Evolutionary conservation across 139 green algal species (phyloP).

Genomic region (Trebouxia sp.): DNA sequence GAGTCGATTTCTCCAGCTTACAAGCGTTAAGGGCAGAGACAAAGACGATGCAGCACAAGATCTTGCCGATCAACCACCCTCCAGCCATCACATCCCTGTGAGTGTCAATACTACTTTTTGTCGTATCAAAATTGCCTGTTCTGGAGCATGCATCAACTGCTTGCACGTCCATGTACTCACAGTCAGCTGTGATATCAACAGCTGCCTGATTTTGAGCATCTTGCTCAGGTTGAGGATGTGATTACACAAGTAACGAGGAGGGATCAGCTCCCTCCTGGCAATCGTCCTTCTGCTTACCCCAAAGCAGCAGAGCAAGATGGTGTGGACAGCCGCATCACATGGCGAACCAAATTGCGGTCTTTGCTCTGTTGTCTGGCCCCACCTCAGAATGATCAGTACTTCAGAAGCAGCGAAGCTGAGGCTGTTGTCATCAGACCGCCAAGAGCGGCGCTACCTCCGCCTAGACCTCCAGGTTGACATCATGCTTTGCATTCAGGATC

Average conservation of each 20-base stretch:
- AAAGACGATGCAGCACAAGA: slow-evolving; percentile 11
- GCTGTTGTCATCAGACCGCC: slow-evolving; percentile 50
- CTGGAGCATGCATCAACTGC: neutral
- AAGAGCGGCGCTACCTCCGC: neutral
- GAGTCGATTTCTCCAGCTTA: slow-evolving; percentile 22
- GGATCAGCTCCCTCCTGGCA: slow-evolving; percentile 26
- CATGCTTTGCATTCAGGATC: no score
- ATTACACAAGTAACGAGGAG: slow-evolving; percentile 23
- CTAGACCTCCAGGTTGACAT: neutral
- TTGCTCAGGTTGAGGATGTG: slow-evolving; percentile 26
- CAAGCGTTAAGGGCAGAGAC: slow-evolving; percentile 5
- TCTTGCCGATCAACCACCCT: neutral
- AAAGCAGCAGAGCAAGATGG: slow-evolving; percentile 21
- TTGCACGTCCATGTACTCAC: no score
- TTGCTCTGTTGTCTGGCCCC: slow-evolving; percentile 56
- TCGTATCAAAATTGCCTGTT: no score
- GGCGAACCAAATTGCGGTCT: slow-evolving; percentile 28
- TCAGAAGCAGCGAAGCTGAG: slow-evolving; percentile 42
- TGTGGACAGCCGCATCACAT: slow-evolving; percentile 8
- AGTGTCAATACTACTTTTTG: neutral
- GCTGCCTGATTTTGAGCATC: no score
- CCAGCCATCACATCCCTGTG: slow-evolving; percentile 24
- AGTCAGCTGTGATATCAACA: no score
- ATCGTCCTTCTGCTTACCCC: neutral
- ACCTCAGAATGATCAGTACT: slow-evolving; percentile 43